Evolutionary conservation across 306 rosid genomes (phyloP), one percentile per base, ranked within the genome.

Genomic region (Medicago ruthenica): DNA sequence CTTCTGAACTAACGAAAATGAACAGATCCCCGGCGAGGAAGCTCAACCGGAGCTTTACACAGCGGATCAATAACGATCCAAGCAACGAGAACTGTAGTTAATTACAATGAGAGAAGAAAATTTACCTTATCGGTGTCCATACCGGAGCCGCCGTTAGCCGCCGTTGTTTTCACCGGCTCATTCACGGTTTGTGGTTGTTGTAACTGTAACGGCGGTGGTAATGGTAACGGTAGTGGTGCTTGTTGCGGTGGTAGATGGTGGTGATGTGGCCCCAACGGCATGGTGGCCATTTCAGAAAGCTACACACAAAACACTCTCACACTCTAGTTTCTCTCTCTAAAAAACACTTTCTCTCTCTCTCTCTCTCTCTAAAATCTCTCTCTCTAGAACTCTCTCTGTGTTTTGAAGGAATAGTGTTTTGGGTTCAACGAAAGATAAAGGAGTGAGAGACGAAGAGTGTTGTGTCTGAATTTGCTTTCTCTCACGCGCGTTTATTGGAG

Each of bases 51-150:
- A 82, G 75, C 64, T 76, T 40, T 63, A 47, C 34, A 22, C 74
- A 77, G 72, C 70, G 88, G 86, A 87, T 92, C 93, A 76, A 84
- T 67, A 51, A 65, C 79, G 90, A 88, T 90, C 88, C 76, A 54
- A 77, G 80, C 82, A 70, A 51, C 51, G 12, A 2, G 16, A 77
- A 83, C 45, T 2, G 72, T 10, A 22, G 64, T 2, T 24, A 51
- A 67, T 71, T 17, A 72, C 58, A 85, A 53, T 70, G 70, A 64
- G 78, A 55, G 64, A 82, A 34, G 57, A 74, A 51, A 76, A 13
- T 12, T 73, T 41, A 88, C 98, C 95, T 91, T 91, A 57, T 90
- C 89, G 67, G 92, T 45, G 50, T 87, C 89, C 86, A 81, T 81
- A 21, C 67, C 83, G 79, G 96, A 87, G 83, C 82, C 80, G 53